Evolutionary conservation across 2,329 filamentous ascomycete species (phyloP), one percentile per base, ranked within the genome.

Genomic region (Talaromyces sp.): DNA sequence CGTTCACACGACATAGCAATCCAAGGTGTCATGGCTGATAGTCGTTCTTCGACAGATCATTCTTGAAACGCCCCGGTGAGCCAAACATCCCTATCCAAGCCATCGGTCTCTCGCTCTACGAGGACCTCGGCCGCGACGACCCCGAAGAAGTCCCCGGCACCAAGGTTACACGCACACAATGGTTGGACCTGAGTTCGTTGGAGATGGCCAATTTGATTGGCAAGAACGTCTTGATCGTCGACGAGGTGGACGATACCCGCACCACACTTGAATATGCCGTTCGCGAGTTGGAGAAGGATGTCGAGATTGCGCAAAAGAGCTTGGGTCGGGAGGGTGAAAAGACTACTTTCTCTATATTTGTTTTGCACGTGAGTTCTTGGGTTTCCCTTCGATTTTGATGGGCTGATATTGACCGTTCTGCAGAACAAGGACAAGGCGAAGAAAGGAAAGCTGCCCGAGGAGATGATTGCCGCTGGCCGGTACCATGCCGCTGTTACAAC

Each of bases 81-180:
- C 88, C 93, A 80, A 99, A 99, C 83, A 99, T 99, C 75, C 94
- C 95, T 71, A 99, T 99, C 80, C 95, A 99, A 85, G 95, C 95
- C 69, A 99, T 99, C 78, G 95, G 95, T 58, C 90, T 99, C 69
- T 98, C 94, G 24, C 89, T 99, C 64, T 99, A 99, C 84, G 95
- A 99, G 82, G 85, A 88, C 68, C 89, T 98, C 57, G 82, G 82
- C 66, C 83, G 84, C 68, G 84, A 86, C 65, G 82, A 82, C 60
- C 81, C 83, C 65, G 84, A 92, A 73, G 95, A 99, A 81, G 82
- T 85, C 68, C 89, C 90, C 50, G 94, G 94, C 70, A 97, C 92
- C 70, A 95, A 96, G 82, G 95, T 99, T 72, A 98, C 92, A 48
- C 91, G 95, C 72, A 98, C 95, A 45, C 95, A 99, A 86, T 99